Evolutionary conservation across 2,329 filamentous ascomycete genomes (phyloP).

Genomic region (Venturiaceae sp.): DNA sequence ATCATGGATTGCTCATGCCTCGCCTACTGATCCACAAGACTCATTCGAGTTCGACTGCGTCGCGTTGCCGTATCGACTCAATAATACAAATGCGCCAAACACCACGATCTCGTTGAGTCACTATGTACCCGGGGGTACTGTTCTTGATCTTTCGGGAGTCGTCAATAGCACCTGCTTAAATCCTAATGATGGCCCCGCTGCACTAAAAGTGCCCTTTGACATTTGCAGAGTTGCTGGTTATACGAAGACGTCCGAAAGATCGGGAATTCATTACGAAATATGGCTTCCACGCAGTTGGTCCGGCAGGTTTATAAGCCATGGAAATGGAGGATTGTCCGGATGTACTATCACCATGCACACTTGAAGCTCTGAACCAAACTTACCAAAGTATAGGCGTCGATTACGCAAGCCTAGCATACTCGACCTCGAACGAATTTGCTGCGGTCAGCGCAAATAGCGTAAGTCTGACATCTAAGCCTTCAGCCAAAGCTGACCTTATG

Average conservation of each 20-base stretch:
- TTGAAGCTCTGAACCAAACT: not conserved
- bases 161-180: not conserved
- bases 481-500: not conserved
- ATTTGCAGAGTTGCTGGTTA: slow-evolving; percentile 30
- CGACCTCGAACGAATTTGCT: slow-evolving; percentile 27
- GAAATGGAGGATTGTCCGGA: slow-evolving; percentile 31
- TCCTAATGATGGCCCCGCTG: not conserved
- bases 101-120: not conserved
- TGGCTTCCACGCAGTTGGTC: slow-evolving; percentile 34
- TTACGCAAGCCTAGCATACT: slow-evolving; percentile 29
- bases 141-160: not conserved
- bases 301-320: slow-evolving; percentile 27
- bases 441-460: slow-evolving; percentile 27
- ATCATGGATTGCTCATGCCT: not conserved
- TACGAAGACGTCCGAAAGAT: slow-evolving; percentile 27
- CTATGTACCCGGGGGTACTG: not conserved
- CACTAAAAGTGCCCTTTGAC: slow-evolving; percentile 14
- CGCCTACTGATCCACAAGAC: not conserved
- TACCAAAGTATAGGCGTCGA: not conserved
- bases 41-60: not conserved
- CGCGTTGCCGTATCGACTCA: not conserved
- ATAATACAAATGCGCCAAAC: not conserved
- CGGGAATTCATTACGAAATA: slow-evolving; percentile 31
- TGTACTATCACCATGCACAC: slow-evolving; percentile 14
- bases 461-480: not conserved